Conservation (phyloP, 805 yeast genomes). For the Suhomyces prunicola region DNA sequence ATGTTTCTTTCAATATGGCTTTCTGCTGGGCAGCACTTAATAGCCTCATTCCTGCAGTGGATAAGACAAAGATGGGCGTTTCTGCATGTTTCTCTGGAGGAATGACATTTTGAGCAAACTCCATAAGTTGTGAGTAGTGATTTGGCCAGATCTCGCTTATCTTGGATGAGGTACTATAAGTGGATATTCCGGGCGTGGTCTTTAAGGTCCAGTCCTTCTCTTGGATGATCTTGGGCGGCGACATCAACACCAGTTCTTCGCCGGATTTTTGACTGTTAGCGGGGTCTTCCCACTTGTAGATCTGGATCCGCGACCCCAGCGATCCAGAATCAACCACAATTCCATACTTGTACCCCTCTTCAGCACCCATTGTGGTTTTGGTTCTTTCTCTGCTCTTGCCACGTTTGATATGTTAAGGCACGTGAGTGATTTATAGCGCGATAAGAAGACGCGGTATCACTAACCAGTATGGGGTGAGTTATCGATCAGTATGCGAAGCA, state of each 20-base stretch:
- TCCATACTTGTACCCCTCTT: conserved; percentile 52
- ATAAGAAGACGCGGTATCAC: not conserved
- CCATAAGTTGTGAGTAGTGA: conserved; percentile 65
- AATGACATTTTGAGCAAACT: conserved; percentile 66
- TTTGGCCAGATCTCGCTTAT: conserved; percentile 61
- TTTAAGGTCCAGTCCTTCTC: conserved; percentile 68
- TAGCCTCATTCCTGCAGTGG: conserved; percentile 96
- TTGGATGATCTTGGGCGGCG: conserved; percentile 68
- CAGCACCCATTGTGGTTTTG: not conserved
- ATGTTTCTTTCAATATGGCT: conserved; percentile 56
- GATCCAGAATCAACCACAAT: conserved; percentile 95
- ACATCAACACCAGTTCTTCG: conserved; percentile 36
- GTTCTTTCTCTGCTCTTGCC: not conserved
- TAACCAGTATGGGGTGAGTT: too few relatives aligned
- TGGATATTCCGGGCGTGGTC: conserved; percentile 81
- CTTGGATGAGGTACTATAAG: conserved; percentile 42
- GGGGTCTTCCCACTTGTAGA: conserved; percentile 73
- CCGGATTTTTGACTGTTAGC: conserved; percentile 13
- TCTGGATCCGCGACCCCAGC: conserved; percentile 85
- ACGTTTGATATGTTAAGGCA: not conserved
- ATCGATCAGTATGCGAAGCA: too few relatives aligned
- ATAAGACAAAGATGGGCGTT: conserved; percentile 87
- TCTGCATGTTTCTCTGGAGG: conserved; percentile 57
- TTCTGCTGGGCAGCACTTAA: conserved; percentile 53
- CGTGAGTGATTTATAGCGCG: not conserved